A percentile compares a stretch with the other conserved stretches of the same genome.
phyloP scores from a whole-genome alignment of 768 basidiomycete genomes.

The Crassisporium funariophilum region DNA sequence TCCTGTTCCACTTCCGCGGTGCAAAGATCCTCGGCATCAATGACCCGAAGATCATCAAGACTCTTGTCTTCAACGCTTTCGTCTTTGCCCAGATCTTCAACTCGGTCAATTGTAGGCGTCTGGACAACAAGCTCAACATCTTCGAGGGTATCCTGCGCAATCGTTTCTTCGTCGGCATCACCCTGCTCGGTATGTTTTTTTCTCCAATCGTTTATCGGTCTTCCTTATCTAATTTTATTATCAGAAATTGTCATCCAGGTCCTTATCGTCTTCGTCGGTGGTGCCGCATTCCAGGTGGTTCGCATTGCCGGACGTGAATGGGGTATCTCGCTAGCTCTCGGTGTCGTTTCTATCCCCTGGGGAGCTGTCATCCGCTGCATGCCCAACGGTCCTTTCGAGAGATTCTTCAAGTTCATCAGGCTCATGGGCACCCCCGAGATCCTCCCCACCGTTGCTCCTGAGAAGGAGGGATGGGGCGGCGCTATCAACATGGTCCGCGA shows the following conservation, averaged over 20 bases:
- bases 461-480: constrained; percentile 69
- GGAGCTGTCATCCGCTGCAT: constrained; percentile 79
- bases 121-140: constrained; percentile 86
- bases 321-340: constrained; percentile 90
- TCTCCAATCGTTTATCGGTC: background rate
- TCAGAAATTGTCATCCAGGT: constrained; percentile 82
- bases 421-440: constrained; percentile 66
- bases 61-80: constrained; percentile 96
- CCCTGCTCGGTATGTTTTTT: constrained; percentile 69
- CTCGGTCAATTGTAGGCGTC: constrained; percentile 86
- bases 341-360: constrained; percentile 84
- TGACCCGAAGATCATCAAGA: constrained; percentile 59
- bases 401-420: constrained; percentile 44
- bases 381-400: constrained; percentile 81
- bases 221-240: constrained; percentile 7
- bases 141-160: constrained; percentile 83
- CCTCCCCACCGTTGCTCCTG: constrained; percentile 64
- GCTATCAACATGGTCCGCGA: constrained; percentile 85
- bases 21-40: constrained; percentile 60
- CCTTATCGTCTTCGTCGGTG: constrained; percentile 88
- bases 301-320: constrained; percentile 82
- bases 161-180: constrained; percentile 83
- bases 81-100: constrained; percentile 98
- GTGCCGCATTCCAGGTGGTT: constrained; percentile 89
- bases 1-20: constrained; percentile 90